Base-by-base conservation (phyloP, 257 asterid genomes). In the Plectranthus barbatus region DNA sequence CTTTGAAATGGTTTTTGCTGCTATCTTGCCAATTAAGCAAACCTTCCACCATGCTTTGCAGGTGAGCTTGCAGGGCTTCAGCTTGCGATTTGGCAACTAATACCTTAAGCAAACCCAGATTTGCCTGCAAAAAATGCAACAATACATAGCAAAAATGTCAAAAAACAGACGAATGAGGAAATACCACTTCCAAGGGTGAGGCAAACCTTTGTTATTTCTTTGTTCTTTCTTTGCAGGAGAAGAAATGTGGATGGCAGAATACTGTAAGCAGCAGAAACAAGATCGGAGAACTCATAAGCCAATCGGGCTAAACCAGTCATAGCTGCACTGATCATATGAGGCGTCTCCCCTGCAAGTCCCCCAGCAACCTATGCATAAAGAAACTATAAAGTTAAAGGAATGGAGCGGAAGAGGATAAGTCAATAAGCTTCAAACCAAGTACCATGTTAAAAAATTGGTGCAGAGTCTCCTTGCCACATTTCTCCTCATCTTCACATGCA, bases 241-340 rank as follows among this genome's bases (percentile, higher is more conserved):
- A 92, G 99, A 79, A 80, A 86, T 56, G 96, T 74, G 37, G 86
- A 81, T 20, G 99, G 97, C 45, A 92, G 96, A 66, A 92, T 72
- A 72, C 77, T 67, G 77, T 79, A 89, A 66, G 85, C 85, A 64
- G 80, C 70, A 62, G 91, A 82, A 72, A 92, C 69, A 54, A 92
- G 97, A 62, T 89, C 99, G 7, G 88, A 66, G 76, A 92, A 89
- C 77, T 92, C 99, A 74, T 92, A 92, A 62, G 99, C 95, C 80
- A 92, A 80, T 37, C 99, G 97, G 66, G 99, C 99, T 76, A 92
- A 80, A 62, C 97, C 99, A 63, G 86, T 89, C 75, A 85, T 84
- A 0, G 99, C 88, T 58, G 97, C 99, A 81, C 99, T 92, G 57
- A 89, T 79, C 95, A 85, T 85, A 73, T 86, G 96, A 66, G 99